A percentile compares a stretch with the other conserved stretches of the same genome.
phyloP scores from a whole-genome alignment of 352 stramenopile species.

The Phytophthora sp. region DNA sequence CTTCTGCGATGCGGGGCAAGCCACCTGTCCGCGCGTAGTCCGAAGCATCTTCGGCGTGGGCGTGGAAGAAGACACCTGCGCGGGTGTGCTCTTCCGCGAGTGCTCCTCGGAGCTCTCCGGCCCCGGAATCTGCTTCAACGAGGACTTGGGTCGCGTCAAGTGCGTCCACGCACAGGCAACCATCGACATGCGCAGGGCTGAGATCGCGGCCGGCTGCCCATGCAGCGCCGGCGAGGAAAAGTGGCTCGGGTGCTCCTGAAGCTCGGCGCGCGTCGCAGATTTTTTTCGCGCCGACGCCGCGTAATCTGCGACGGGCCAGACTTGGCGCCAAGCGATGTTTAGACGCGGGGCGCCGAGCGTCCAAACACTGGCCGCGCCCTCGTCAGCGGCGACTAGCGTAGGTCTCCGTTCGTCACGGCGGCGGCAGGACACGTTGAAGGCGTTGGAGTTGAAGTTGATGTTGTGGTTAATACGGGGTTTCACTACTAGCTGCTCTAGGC shows the following conservation, averaged over 20 bases:
- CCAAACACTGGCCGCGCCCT: constrained; percentile 20
- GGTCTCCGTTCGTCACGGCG: too few relatives aligned
- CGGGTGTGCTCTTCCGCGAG: constrained; percentile 28
- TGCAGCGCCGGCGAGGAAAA: constrained; percentile 30
- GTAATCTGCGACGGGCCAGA: too few relatives aligned
- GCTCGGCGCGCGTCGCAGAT: too few relatives aligned
- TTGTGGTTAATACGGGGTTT: too few relatives aligned
- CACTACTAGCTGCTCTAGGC: too few relatives aligned
- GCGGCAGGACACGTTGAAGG: constrained; percentile 6
- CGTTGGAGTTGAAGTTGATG: constrained; percentile 19
- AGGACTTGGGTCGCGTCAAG: constrained; percentile 26
- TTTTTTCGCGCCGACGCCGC: too few relatives aligned
- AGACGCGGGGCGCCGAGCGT: too few relatives aligned
- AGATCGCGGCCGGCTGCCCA: constrained; percentile 19
- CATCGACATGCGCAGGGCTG: constrained; percentile 32
- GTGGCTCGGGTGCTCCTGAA: constrained; percentile 38
- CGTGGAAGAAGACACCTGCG: constrained; percentile 14
- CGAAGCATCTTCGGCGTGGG: background rate
- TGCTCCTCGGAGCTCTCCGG: constrained; percentile 14
- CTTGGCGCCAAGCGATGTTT: too few relatives aligned
- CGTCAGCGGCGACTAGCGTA: too few relatives aligned
- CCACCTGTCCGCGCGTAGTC: constrained; percentile 2
- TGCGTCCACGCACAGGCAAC: constrained; percentile 17
- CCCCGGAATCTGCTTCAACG: constrained; percentile 39
- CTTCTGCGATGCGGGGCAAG: constrained; percentile 28